Base-by-base conservation (phyloP, 1,284 basidiomycete species). In the Leucoagaricus sp. region DNA sequence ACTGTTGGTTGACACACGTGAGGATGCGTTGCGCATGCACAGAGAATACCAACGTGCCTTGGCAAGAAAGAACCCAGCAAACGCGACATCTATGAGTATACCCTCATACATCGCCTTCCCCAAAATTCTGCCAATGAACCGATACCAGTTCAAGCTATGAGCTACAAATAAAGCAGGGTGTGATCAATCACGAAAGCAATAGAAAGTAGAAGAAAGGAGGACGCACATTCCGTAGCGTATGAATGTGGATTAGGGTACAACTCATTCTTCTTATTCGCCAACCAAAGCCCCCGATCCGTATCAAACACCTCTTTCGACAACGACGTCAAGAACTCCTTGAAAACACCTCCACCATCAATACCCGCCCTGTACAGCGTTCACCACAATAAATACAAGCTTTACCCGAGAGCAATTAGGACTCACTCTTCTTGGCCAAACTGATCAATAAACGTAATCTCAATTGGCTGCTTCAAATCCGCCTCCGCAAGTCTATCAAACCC, bases 71-170 rank as follows among this genome's bases (percentile, higher is more conserved):
- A 99, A 99, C 7, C 87, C 86, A 1, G 97, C 95, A 72, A 99
- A 98, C 1, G 91, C 91, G 4, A 96, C 92, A 64, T 98, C 94
- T n/a, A 97, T 87, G 6, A 99, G 78, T 49, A 99, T 98, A 2
- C 96, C 95, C 55, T 98, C 94, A 69, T 99, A 99, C 65, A 99
- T 80, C 0, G 96, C 96, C 70, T 98, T 98, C 9, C 96, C 96
- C 0, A 98, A 78, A 23, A 99, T 91, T 0, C 93, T 81, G 0
- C 97, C 96, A 59, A 98, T 87, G 72, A 98, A 99, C 1, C 87
- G 82, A 70, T 95, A 99, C 97, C 97, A 99, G 45, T 84, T 84
- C 51, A 97, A 76, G 67, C 87, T 95, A 66, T 93, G 87, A 0
- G 82, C 91, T 94, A 60, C 7, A 38, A 49, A 38, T 19, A 34